A percentile compares a stretch with the other conserved stretches of the same genome.
Evolutionary conservation across 257 asterid species (phyloP).

Genomic region (Ligustrum vulgare): DNA sequence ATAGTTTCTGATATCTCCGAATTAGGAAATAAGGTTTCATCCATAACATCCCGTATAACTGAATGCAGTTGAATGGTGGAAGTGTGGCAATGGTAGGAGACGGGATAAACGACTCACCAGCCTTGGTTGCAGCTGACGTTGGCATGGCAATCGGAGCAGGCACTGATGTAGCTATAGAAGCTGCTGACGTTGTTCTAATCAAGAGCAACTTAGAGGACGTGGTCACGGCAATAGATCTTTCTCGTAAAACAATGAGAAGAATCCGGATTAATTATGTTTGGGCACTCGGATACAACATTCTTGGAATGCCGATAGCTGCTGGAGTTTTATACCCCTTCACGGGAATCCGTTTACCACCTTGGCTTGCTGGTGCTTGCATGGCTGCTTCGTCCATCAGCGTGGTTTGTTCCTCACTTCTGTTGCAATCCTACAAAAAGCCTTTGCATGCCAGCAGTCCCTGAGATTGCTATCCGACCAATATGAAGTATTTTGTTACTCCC

Average conservation of each 20-base stretch:
- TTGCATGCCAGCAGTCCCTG: slow-evolving; percentile 28
- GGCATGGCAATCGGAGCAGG: slow-evolving; percentile 99
- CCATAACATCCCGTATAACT: not conserved
- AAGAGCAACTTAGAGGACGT: slow-evolving; percentile 89
- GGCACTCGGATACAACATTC: slow-evolving; percentile 92
- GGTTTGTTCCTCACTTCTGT: slow-evolving; percentile 77
- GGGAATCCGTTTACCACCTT: slow-evolving; percentile 85
- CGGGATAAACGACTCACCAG: slow-evolving; percentile 93
- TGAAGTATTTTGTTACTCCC: not conserved
- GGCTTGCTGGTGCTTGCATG: slow-evolving; percentile 99
- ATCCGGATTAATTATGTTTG: slow-evolving; percentile 76
- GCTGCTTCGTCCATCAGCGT: slow-evolving; percentile 93
- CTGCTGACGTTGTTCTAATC: slow-evolving; percentile 88
- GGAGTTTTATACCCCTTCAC: slow-evolving; percentile 76
- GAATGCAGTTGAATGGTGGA: slow-evolving; percentile 66
- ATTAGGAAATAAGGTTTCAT: not conserved
- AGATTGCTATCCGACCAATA: not conserved
- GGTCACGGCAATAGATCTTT: slow-evolving; percentile 80
- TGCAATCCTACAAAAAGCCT: slow-evolving; percentile 82
- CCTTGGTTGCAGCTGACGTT: slow-evolving; percentile 85
- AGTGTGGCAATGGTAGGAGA: slow-evolving; percentile 94
- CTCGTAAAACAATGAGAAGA: slow-evolving; percentile 80
- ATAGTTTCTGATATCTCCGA: not conserved
- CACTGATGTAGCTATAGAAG: slow-evolving; percentile 93
- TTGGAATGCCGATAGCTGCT: slow-evolving; percentile 92